These are phyloP conservation scores for Mycena vulgaris DNA, from an alignment of 768 basidiomycete species.

Conservation along the genomic window DNA sequence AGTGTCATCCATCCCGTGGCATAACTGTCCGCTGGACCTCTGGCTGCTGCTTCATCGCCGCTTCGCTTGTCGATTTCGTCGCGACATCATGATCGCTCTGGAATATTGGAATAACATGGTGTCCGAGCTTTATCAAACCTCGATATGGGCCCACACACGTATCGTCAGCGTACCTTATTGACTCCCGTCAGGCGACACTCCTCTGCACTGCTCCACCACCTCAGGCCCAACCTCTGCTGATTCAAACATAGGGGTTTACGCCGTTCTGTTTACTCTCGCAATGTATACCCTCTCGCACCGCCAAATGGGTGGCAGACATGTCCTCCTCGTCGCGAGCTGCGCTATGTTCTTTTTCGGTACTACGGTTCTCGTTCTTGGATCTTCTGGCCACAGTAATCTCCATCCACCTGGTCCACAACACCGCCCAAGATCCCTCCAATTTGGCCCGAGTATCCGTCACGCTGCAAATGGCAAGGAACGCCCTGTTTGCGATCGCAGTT, in stretches of 20 bases:
- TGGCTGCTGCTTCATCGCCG: no score
- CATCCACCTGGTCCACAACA: neutral
- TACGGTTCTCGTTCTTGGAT: neutral
- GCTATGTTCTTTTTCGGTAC: neutral
- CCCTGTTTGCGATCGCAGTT: neutral
- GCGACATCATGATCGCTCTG: no score
- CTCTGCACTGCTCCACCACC: no score
- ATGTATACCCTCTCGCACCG: neutral
- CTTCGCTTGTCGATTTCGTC: no score
- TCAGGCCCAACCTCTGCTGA: no score
- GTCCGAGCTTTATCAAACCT: no score
- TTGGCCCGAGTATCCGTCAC: neutral
- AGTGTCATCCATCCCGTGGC: no score
- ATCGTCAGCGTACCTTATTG: no score
- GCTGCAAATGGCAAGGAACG: neutral
- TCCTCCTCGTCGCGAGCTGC: neutral
- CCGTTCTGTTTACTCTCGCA: conserved; percentile 1
- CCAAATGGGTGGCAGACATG: neutral
- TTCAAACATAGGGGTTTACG: neutral
- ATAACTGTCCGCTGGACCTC: no score
- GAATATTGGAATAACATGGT: no score
- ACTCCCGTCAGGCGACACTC: no score
- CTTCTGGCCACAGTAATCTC: neutral
- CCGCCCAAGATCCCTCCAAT: neutral
- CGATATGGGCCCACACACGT: no score